phyloP scores from a whole-genome alignment of 2,329 filamentous ascomycete genomes.

The Rhynchosporium graminicola region DNA sequence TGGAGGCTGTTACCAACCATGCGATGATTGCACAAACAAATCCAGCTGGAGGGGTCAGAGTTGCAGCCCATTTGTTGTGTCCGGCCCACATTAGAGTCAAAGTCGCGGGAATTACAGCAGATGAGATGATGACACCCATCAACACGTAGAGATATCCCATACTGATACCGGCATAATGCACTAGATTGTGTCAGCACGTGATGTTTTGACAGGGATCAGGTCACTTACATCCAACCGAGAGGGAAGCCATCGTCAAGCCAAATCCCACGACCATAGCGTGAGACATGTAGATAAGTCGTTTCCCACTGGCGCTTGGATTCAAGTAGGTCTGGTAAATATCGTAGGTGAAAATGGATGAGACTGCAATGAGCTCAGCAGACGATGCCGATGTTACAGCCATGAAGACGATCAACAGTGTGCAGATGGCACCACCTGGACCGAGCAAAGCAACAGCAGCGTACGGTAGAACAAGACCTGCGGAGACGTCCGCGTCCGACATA shows the following conservation, averaged over 20 bases:
- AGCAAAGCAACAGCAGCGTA: constrained; percentile 83
- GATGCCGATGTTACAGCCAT: constrained; percentile 88
- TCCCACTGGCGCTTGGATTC: constrained; percentile 74
- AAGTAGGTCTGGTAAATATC: constrained; percentile 88
- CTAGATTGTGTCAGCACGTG: constrained; percentile 10
- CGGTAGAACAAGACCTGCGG: constrained; percentile 80
- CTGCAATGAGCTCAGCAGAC: constrained; percentile 81
- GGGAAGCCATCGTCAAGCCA: constrained; percentile 73
- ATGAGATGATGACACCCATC: constrained; percentile 89
- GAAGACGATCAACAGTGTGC: constrained; percentile 79
- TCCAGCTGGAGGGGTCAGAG: constrained; percentile 68
- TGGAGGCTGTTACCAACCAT: constrained; percentile 76
- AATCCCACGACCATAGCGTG: constrained; percentile 75
- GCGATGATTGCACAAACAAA: constrained; percentile 68
- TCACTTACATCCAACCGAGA: constrained; percentile 63
- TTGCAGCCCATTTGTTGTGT: constrained; percentile 75
- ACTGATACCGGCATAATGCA: constrained; percentile 62
- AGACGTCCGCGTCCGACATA: constrained; percentile 73
- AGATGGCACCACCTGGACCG: constrained; percentile 77
- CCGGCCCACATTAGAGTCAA: constrained; percentile 79
- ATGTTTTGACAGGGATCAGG: no score
- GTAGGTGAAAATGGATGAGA: constrained; percentile 86
- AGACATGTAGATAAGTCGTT: constrained; percentile 76
- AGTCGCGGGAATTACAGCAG: constrained; percentile 80
- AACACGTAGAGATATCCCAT: constrained; percentile 90